Evolutionary conservation across 257 asterid genomes (phyloP).

Genomic region (Solanum rostratum): DNA sequence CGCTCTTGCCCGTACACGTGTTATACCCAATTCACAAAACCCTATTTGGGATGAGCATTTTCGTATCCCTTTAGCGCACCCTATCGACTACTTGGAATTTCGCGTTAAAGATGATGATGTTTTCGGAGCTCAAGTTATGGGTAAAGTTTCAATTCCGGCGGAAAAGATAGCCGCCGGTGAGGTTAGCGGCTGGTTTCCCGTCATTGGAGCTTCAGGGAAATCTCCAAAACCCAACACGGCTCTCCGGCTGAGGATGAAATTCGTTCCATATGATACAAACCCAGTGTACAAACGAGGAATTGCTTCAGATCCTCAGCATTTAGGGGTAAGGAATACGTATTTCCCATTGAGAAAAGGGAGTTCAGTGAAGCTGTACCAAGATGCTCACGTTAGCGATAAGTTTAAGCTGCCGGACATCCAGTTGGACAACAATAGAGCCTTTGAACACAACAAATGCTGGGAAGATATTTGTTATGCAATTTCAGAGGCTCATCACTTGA

Average conservation of each 20-base stretch:
- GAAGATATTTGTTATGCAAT: slow-evolving; percentile 83
- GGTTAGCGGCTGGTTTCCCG: slow-evolving; percentile 33
- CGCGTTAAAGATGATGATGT: slow-evolving; percentile 67
- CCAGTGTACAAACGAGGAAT: slow-evolving; percentile 53
- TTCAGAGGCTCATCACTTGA: slow-evolving; percentile 79
- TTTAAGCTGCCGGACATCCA: slow-evolving; percentile 34
- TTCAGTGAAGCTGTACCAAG: slow-evolving; percentile 70
- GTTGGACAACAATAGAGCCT: slow-evolving; percentile 40
- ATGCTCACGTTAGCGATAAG: slow-evolving; percentile 49
- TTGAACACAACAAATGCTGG: slow-evolving; percentile 55
- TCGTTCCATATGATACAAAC: slow-evolving; percentile 38
- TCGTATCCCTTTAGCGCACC: slow-evolving; percentile 57
- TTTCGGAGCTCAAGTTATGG: slow-evolving; percentile 65
- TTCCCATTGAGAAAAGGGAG: slow-evolving; percentile 72
- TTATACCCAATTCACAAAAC: slow-evolving; percentile 50
- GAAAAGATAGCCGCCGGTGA: slow-evolving; percentile 36
- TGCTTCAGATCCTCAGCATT: slow-evolving; percentile 47
- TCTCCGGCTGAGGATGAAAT: slow-evolving; percentile 40
- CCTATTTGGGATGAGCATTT: slow-evolving; percentile 72
- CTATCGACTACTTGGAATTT: slow-evolving; percentile 36
- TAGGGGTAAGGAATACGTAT: slow-evolving; percentile 54
- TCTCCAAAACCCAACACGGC: slow-evolving; percentile 49
- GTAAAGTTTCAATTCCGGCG: slow-evolving; percentile 46
- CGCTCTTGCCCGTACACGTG: slow-evolving; percentile 84
- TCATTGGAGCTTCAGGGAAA: slow-evolving; percentile 29